phyloP scores from a whole-genome alignment of 2,329 filamentous ascomycete genomes.

The Paraphoma sp. region DNA sequence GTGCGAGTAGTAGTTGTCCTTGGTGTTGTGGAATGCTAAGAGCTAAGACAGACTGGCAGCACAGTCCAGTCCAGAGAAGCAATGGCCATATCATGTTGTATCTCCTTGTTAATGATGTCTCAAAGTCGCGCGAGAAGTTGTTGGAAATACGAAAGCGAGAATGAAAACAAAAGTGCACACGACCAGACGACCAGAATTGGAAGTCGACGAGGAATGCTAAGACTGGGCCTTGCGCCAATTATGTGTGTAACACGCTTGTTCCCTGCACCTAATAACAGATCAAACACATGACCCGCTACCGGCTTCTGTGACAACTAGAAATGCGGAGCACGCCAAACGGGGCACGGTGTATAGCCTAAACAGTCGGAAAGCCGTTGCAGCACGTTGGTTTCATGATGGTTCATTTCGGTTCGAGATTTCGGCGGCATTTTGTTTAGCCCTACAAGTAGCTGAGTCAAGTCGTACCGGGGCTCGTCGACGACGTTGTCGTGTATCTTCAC shows the following conservation, averaged over 20 bases:
- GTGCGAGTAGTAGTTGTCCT: slow-evolving; percentile 12
- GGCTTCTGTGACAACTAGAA: slow-evolving; percentile 2
- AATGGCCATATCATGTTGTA: slow-evolving; percentile 5
- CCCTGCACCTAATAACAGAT: slow-evolving; percentile 3
- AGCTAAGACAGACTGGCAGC: slow-evolving; percentile 3
- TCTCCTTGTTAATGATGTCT: too few species aligned
- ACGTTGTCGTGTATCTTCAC: too few species aligned
- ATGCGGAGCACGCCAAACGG: background rate
- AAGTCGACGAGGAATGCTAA: background rate
- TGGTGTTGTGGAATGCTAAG: slow-evolving; percentile 10
- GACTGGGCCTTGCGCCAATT: background rate
- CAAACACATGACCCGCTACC: slow-evolving; percentile 3
- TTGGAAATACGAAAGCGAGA: background rate
- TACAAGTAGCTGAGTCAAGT: too few species aligned
- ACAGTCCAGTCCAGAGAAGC: background rate
- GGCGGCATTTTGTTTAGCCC: background rate
- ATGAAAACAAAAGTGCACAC: background rate
- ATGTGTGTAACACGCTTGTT: background rate
- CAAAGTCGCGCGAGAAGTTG: too few species aligned
- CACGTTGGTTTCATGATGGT: slow-evolving; percentile 9
- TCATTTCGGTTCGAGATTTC: background rate
- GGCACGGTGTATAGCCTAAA: slow-evolving; percentile 7
- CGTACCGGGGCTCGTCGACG: too few species aligned
- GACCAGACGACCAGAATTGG: background rate
- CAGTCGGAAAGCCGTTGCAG: slow-evolving; percentile 4